These are phyloP conservation scores for Ceraceosorus bombacis DNA, from an alignment of 1,284 basidiomycete genomes.

Conservation along the genomic window DNA sequence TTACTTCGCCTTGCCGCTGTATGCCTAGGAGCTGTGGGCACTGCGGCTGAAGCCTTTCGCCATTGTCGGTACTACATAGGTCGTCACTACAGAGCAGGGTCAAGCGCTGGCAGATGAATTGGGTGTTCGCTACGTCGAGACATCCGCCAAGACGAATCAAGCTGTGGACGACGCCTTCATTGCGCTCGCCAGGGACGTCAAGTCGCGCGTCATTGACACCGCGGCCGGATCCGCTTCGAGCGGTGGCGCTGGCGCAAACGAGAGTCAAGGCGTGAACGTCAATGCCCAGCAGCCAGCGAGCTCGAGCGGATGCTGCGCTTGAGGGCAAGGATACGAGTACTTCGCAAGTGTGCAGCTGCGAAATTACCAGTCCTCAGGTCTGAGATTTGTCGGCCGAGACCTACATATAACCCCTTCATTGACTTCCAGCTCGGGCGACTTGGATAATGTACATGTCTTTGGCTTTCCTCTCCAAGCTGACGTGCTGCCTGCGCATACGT, in stretches of 20 bases:
- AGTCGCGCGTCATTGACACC: conserved; percentile 86
- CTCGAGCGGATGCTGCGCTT: neutral
- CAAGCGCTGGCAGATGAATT: conserved; percentile 71
- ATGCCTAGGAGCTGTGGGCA: too few relatives aligned
- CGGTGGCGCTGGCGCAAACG: neutral
- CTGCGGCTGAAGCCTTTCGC: neutral
- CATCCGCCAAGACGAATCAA: conserved; percentile 92
- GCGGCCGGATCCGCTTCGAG: conserved; percentile 11
- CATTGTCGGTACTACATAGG: conserved; percentile 42
- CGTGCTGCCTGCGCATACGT: too few relatives aligned
- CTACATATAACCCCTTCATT: too few relatives aligned
- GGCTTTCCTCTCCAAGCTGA: too few relatives aligned
- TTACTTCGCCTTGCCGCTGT: too few relatives aligned
- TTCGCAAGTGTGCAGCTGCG: too few relatives aligned
- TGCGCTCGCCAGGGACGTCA: conserved; percentile 70
- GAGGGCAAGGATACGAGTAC: neutral
- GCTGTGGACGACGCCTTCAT: conserved; percentile 99
- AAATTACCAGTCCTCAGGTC: too few relatives aligned
- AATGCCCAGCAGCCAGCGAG: neutral
- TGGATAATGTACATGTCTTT: too few relatives aligned
- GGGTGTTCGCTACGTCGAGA: conserved; percentile 94
- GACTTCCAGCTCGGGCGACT: too few relatives aligned
- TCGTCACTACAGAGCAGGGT: conserved; percentile 72
- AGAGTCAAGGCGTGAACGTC: neutral
- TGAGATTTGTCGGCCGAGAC: too few relatives aligned